Percentiles rank a stretch among this genome's conserved stretches.
These are phyloP conservation scores for Cutaneotrichosporon sp. DNA, from an alignment of 1,284 basidiomycete genomes.

Conservation along the genomic window DNA sequence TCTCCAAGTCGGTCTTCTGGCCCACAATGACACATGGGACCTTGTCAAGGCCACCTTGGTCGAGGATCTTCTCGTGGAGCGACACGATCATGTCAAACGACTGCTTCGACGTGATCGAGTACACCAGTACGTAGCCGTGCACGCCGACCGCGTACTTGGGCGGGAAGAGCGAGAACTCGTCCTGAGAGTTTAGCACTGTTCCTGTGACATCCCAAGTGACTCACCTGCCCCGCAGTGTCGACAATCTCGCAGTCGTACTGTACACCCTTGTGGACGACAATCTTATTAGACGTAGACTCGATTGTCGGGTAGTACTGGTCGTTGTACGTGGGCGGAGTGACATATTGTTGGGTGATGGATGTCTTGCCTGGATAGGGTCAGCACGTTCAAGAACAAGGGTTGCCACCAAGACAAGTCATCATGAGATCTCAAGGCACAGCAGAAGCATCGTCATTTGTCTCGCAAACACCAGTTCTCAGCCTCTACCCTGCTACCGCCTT, in stretches of 20 bases:
- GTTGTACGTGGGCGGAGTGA: conserved; percentile 65
- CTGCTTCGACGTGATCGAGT: conserved; percentile 85
- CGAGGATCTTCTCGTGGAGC: conserved; percentile 95
- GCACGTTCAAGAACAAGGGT: not conserved
- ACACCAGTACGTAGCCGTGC: conserved; percentile 86
- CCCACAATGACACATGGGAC: conserved; percentile 97
- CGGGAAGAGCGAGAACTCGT: conserved; percentile 80
- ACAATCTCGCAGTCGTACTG: conserved; percentile 97
- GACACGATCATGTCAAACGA: conserved; percentile 97
- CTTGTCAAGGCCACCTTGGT: conserved; percentile 83
- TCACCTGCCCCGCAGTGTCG: conserved; percentile 85
- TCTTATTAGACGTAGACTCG: conserved; percentile 83
- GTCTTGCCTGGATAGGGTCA: conserved; percentile 64
- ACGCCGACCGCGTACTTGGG: conserved; percentile 79
- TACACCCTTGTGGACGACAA: conserved; percentile 74
- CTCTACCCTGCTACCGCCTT: not conserved
- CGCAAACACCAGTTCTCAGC: not conserved
- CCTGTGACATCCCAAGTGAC: conserved; percentile 21
- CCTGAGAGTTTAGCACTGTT: conserved; percentile 56
- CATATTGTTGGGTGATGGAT: conserved; percentile 71
- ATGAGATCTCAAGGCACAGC: not conserved
- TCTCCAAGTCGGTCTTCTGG: conserved; percentile 82
- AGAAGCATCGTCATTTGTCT: not conserved
- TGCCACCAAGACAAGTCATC: not conserved
- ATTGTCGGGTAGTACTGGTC: conserved; percentile 94